phyloP scores from a whole-genome alignment of 345 rosid species.

The Sapria himalayana region DNA sequence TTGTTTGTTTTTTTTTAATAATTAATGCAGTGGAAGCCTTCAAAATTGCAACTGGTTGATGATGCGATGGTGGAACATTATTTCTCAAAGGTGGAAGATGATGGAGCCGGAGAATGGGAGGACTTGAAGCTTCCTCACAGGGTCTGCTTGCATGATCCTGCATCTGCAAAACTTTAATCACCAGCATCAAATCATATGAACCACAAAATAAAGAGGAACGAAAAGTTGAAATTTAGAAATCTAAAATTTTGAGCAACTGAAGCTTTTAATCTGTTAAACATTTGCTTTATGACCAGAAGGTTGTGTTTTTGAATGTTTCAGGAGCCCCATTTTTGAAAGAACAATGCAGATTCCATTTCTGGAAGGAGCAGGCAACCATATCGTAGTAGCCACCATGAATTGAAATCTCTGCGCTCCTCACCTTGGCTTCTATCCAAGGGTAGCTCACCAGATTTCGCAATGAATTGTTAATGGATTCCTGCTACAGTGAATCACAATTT shows the following conservation, averaged over 20 bases:
- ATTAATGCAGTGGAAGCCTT: slow-evolving; percentile 54
- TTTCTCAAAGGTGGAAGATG: slow-evolving; percentile 33
- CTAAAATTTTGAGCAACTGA: no score
- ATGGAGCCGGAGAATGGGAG: slow-evolving; percentile 34
- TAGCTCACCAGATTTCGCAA: slow-evolving; percentile 57
- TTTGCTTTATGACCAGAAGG: no score
- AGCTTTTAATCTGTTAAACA: no score
- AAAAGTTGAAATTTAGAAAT: no score
- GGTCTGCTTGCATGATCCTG: slow-evolving; percentile 26
- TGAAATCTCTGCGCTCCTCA: slow-evolving; percentile 29
- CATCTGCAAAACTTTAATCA: slow-evolving; percentile 42
- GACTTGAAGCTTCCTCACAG: slow-evolving; percentile 50
- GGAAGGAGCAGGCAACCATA: slow-evolving; percentile 60
- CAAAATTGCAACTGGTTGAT: slow-evolving; percentile 33
- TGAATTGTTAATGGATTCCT: slow-evolving; percentile 67
- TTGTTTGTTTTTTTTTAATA: neutral
- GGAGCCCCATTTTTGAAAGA: no score
- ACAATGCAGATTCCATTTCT: slow-evolving; percentile 94
- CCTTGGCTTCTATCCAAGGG: slow-evolving; percentile 90
- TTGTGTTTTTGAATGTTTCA: no score
- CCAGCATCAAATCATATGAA: no score
- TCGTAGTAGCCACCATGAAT: slow-evolving; percentile 88
- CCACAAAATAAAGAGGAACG: no score
- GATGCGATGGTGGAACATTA: slow-evolving; percentile 38
- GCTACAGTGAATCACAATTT: slow-evolving; percentile 1